phyloP scores from a whole-genome alignment of 2,329 filamentous ascomycete genomes.

The Colletotrichum sp. region DNA sequence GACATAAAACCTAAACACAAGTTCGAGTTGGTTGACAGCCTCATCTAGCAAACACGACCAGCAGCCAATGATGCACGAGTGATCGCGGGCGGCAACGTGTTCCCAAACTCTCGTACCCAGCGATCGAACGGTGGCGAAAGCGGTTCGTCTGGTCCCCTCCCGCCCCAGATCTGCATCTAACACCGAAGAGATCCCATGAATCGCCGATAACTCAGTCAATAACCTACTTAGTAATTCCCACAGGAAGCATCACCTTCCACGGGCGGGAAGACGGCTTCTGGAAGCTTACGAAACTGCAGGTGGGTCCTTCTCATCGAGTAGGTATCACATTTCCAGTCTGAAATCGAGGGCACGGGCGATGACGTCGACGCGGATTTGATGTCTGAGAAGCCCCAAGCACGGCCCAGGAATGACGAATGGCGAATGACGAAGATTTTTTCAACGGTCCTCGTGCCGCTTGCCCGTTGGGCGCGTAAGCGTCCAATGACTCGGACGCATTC shows the following conservation, averaged over 20 bases:
- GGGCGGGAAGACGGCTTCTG: not conserved
- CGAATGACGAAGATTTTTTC: not conserved
- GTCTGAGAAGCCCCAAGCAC: not conserved
- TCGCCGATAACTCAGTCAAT: not conserved
- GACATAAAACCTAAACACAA: too few species aligned
- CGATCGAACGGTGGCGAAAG: not conserved
- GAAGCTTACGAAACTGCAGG: not conserved
- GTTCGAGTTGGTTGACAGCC: not conserved
- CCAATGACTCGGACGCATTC: not conserved
- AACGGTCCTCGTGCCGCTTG: not conserved
- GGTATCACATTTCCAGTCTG: not conserved
- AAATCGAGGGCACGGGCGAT: not conserved
- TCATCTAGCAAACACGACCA: fast-evolving
- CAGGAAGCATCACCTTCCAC: fast-evolving
- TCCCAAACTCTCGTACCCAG: not conserved
- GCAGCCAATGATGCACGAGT: not conserved
- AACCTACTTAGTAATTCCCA: not conserved
- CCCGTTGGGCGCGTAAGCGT: not conserved
- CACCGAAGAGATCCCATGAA: not conserved
- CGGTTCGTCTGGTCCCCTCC: not conserved
- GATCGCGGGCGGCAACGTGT: not conserved
- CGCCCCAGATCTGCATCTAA: too few species aligned
- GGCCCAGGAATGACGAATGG: not conserved
- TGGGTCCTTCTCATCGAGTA: not conserved
- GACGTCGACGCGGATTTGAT: not conserved